phyloP scores from a whole-genome alignment of 2,329 filamentous ascomycete species.

The Pyricularia pennisetigena region DNA sequence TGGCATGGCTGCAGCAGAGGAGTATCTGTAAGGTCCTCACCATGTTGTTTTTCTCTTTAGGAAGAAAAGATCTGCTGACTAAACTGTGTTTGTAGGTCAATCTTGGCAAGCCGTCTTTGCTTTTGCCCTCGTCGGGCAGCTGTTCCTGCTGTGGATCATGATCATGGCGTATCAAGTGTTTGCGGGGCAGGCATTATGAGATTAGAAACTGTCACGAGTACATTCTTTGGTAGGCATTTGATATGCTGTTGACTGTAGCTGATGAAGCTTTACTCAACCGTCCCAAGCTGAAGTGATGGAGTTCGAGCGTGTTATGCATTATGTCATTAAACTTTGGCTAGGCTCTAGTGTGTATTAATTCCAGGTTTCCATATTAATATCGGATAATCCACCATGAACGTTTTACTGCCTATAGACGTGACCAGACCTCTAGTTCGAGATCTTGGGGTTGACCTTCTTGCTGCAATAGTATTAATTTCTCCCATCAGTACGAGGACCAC shows the following conservation, averaged over 20 bases:
- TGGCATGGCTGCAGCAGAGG: constrained; percentile 55
- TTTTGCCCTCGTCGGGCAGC: constrained; percentile 46
- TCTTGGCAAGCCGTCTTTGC: constrained; percentile 57
- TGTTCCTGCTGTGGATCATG: constrained; percentile 60
- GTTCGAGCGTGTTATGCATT: background rate
- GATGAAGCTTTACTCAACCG: background rate
- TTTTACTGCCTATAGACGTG: background rate
- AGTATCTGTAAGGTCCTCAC: constrained; percentile 45
- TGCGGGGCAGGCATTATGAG: constrained; percentile 18
- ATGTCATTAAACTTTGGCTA: background rate
- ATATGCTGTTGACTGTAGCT: background rate
- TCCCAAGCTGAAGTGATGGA: background rate
- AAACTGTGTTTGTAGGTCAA: constrained; percentile 31
- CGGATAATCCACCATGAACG: background rate
- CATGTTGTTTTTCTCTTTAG: background rate
- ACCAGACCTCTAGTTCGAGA: constrained; percentile 13
- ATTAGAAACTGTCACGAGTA: background rate
- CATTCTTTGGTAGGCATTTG: background rate
- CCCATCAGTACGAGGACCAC: background rate
- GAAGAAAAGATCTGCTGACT: background rate
- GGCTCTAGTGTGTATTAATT: background rate
- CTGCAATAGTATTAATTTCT: constrained; percentile 12
- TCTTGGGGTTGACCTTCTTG: constrained; percentile 25
- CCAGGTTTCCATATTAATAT: background rate
- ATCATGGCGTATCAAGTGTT: constrained; percentile 59